Conservation (phyloP, 768 basidiomycete species). For the Rhizopogon sp. region DNA sequence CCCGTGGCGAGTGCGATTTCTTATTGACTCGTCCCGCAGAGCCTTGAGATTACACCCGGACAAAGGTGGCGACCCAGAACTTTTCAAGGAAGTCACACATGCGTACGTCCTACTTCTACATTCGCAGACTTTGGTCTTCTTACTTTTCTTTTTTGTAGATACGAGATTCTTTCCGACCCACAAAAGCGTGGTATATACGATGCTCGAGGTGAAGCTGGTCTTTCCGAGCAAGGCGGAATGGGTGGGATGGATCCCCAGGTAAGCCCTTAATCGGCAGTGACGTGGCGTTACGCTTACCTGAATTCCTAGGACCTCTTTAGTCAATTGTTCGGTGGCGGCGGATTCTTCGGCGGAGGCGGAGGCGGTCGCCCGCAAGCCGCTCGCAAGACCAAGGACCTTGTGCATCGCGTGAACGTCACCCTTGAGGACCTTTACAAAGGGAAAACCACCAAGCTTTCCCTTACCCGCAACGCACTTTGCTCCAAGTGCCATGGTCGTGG, state of each 20-base stretch:
- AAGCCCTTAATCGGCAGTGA: slow-evolving; percentile 16
- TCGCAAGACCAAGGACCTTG: slow-evolving; percentile 95
- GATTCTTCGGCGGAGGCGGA: slow-evolving; percentile 66
- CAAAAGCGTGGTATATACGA: slow-evolving; percentile 84
- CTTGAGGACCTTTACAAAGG: slow-evolving; percentile 99
- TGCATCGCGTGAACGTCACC: slow-evolving; percentile 94
- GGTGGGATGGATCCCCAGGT: slow-evolving; percentile 97
- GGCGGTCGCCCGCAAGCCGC: slow-evolving; percentile 66
- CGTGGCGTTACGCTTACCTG: not conserved
- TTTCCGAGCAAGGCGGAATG: slow-evolving; percentile 83
- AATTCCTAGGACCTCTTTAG: slow-evolving; percentile 84
- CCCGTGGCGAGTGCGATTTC: not conserved
- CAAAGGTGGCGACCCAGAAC: slow-evolving; percentile 94
- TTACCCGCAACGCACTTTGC: slow-evolving; percentile 94
- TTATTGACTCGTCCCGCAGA: slow-evolving; percentile 33
- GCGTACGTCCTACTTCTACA: slow-evolving; percentile 54
- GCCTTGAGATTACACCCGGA: slow-evolving; percentile 85
- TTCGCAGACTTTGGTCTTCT: slow-evolving; percentile 5
- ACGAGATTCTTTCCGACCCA: slow-evolving; percentile 88
- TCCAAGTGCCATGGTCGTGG: slow-evolving; percentile 92
- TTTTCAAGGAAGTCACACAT: slow-evolving; percentile 97
- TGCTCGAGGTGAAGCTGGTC: slow-evolving; percentile 86
- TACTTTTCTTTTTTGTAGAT: slow-evolving; percentile 43
- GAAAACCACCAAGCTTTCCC: slow-evolving; percentile 95
- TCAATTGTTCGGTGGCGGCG: slow-evolving; percentile 87